phyloP scores from a whole-genome alignment of 2,329 filamentous ascomycete genomes.

The Phialophora macrospora region DNA sequence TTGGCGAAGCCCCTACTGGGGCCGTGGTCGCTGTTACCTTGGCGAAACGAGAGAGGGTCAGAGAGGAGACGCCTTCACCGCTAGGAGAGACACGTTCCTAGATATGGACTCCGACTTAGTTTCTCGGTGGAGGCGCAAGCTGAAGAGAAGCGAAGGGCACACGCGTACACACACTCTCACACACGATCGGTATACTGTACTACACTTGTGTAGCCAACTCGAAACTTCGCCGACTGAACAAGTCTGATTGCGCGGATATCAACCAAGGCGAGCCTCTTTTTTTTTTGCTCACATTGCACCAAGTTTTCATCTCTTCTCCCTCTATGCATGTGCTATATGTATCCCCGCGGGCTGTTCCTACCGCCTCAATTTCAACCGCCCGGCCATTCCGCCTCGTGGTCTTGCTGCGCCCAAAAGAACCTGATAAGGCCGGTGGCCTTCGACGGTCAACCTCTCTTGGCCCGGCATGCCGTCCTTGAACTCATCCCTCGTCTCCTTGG shows the following conservation, averaged over 20 bases:
- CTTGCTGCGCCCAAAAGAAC: constrained; percentile 31
- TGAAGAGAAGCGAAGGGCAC: no score
- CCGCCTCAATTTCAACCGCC: constrained; percentile 29
- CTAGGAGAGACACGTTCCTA: no score
- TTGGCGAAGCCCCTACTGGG: no score
- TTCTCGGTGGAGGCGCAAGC: no score
- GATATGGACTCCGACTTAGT: no score
- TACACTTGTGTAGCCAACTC: background rate
- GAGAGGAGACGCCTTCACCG: no score
- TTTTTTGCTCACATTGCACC: no score
- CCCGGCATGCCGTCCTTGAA: constrained; percentile 19
- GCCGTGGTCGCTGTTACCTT: no score
- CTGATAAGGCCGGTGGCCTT: constrained; percentile 35
- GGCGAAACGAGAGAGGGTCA: no score
- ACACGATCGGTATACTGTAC: no score
- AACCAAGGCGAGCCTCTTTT: background rate
- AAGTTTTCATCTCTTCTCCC: background rate
- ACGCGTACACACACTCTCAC: no score
- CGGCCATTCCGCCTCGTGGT: constrained; percentile 32
- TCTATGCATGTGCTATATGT: background rate
- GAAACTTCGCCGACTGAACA: background rate
- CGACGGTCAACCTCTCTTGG: constrained; percentile 25
- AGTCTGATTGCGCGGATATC: background rate
- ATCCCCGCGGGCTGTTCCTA: background rate
- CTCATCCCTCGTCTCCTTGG: constrained; percentile 30